These are phyloP conservation scores for Auricularia cornea DNA, from an alignment of 768 basidiomycete species.

Conservation along the genomic window DNA sequence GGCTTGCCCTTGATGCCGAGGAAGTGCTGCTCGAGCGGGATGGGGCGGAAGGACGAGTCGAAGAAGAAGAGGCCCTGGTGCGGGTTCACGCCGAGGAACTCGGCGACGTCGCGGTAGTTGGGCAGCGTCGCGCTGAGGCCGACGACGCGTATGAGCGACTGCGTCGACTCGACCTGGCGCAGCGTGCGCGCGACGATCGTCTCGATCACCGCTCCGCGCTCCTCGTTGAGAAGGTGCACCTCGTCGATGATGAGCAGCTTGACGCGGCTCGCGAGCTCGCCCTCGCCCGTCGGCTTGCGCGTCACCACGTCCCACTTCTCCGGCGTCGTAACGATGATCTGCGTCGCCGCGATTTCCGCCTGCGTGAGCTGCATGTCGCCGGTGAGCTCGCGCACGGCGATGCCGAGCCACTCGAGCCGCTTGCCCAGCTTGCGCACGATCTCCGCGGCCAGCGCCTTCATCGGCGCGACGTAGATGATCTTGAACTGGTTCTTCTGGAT, in stretches of 20 bases:
- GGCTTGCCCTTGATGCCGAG: conserved; percentile 87
- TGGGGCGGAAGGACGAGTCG: conserved; percentile 92
- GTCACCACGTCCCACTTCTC: conserved; percentile 99
- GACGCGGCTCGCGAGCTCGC: conserved; percentile 85
- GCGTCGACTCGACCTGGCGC: conserved; percentile 92
- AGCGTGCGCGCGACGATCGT: conserved; percentile 94
- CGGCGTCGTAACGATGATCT: conserved; percentile 97
- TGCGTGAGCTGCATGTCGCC: conserved; percentile 98
- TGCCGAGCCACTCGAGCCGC: conserved; percentile 78
- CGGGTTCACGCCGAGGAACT: conserved; percentile 87
- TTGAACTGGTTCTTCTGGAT: conserved; percentile 77
- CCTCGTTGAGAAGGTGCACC: conserved; percentile 94
- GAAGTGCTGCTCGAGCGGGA: conserved; percentile 96
- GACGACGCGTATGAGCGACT: conserved; percentile 92
- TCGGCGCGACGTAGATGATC: conserved; percentile 97
- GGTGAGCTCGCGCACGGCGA: conserved; percentile 85
- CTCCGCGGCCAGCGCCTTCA: conserved; percentile 96
- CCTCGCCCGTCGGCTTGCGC: conserved; percentile 92
- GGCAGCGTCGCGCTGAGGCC: conserved; percentile 95
- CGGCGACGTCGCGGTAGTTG: conserved; percentile 93
- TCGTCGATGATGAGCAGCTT: conserved; percentile 97
- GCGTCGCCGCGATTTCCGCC: conserved; percentile 87
- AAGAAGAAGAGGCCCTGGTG: conserved; percentile 92
- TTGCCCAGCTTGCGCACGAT: conserved; percentile 90
- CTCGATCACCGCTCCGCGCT: conserved; percentile 96